Evolutionary conservation across 2,329 filamentous ascomycete species (phyloP), one percentile per base, ranked within the genome.

Genomic region (Ophiostoma novo-ulmi): DNA sequence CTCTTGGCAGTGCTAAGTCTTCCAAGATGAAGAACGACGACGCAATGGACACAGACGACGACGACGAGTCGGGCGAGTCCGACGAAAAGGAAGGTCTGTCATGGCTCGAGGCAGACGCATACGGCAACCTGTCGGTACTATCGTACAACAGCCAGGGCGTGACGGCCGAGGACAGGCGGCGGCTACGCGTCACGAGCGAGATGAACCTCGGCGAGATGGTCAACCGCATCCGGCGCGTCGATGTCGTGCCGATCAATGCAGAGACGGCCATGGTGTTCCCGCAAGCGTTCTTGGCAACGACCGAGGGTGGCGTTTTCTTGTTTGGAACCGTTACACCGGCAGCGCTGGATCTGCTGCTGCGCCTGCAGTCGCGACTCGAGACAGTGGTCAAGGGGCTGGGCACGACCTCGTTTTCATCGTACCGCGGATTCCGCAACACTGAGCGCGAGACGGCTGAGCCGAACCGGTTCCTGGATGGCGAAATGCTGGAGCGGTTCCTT

Each of bases 191-290:
- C 5, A 92, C 88, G 0, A 90, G 91, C 72, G 94, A 97, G 79
- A 88, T 98, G 73, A 88, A 90, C 64, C 83, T 99, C 11, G 94
- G 95, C 0, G 94, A 99, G 78, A 93, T 95, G 86, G 92, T 98
- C 70, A 99, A 99, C 77, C 87, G 88, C 41, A 97, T 98, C 70
- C 87, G 90, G 31, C 87, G 87, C 38, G 87, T 98, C 22, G 84
- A 89, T 70, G 87, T 96, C 11, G 84, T 87, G 38, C 55, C 68
- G 14, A 83, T 88, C 3, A 85, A 84, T 22, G 81, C 87, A n/a
- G 55, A 35, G 44, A 88, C 85, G 74, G 88, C 91, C 10, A 83
- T 90, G 36, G 88, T 97, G 8, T 82, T 90, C 8, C 94, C 95
- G 0, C 88, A 87, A 76, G 95, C 95, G 26, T 97, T 98, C 77